Base-by-base conservation (phyloP, 164 flowering plant genomes). In the Nymphaea colorata region DNA sequence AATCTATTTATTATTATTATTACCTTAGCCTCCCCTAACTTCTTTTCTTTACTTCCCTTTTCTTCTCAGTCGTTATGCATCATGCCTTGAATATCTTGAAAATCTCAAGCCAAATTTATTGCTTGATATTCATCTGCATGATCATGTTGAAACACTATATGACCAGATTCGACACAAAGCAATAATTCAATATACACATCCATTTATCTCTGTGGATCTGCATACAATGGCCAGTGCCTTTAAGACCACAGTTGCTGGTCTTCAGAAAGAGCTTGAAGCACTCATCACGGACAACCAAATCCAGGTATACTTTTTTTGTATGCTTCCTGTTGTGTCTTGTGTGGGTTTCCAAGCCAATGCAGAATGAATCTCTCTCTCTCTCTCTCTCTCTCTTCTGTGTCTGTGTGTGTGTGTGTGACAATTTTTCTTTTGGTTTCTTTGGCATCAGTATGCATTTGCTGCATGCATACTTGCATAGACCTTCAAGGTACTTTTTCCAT, bases 201-300 rank as follows among this genome's bases (percentile, higher is more conserved):
- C 99, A 36, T 95, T 90, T 75, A 85, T 92, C 70, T 95, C 98
- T 60, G 98, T 95, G 73, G 99, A 92, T 75, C 75, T 95, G 76
- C 71, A 69, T 69, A 92, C 88, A 86, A 95, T 95, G 98, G 99
- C 99, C 44, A 81, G 83, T 85, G 99, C 99, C 60, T 95, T 95
- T 73, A 91, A 89, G 72, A 95, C 99, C 6, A 85, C 77, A 72
- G 85, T 88, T 25, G 70, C 87, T 2, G 96, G 92, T 25, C 78
- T 90, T 61, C 93, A 86, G 85, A 95, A 95, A 77, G 98, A 95
- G 72, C 97, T 95, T 44, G 94, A 88, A 81, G 86, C 96, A 70
- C 78, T 95, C 79, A 95, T 95, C 36, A 95, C 96, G 2, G 86
- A 92, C 72, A 83, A 90, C 75, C 98, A 95, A 78, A 87, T 95